Conservation (phyloP, 2,329 filamentous ascomycete species). For the Pochonia chlamydosporia region DNA sequence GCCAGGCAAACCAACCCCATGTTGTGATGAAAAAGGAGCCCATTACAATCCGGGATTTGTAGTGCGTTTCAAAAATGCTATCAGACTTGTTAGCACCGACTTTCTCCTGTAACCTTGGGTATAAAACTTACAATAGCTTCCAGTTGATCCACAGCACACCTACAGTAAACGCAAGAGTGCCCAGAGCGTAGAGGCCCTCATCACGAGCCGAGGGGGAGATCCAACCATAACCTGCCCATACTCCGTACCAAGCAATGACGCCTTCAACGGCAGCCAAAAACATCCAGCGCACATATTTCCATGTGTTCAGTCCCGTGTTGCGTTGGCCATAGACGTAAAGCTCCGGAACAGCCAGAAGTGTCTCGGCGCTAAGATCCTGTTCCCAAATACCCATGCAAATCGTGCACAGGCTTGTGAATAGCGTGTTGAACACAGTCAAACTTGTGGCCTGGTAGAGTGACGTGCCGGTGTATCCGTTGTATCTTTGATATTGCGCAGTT, state of each 20-base stretch:
- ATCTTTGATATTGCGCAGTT: conserved; percentile 77
- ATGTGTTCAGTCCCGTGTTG: conserved; percentile 65
- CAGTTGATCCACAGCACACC: conserved; percentile 67
- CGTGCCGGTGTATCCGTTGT: conserved; percentile 83
- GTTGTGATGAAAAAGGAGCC: conserved; percentile 53
- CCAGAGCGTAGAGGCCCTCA: conserved; percentile 67
- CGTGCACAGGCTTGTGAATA: conserved; percentile 85
- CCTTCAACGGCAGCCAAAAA: conserved; percentile 67
- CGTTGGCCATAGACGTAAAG: conserved; percentile 80
- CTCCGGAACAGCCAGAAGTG: conserved; percentile 86
- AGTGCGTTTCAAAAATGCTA: conserved; percentile 69
- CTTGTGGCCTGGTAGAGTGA: conserved; percentile 85
- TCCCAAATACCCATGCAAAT: conserved; percentile 91
- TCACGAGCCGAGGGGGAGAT: conserved; percentile 50
- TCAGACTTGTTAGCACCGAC: conserved; percentile 15
- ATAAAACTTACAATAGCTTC: conserved; percentile 62
- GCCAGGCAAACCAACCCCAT: conserved; percentile 67
- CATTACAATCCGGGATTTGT: conserved; percentile 62
- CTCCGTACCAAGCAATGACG: conserved; percentile 65
- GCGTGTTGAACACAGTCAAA: conserved; percentile 86
- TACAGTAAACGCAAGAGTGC: conserved; percentile 65
- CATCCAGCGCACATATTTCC: conserved; percentile 72
- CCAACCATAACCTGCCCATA: conserved; percentile 46
- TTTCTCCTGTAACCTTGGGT: neutral
- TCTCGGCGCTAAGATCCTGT: conserved; percentile 78